These are phyloP conservation scores for Fusarium lateritium DNA, from an alignment of 2,329 filamentous ascomycete species.

Conservation along the genomic window DNA sequence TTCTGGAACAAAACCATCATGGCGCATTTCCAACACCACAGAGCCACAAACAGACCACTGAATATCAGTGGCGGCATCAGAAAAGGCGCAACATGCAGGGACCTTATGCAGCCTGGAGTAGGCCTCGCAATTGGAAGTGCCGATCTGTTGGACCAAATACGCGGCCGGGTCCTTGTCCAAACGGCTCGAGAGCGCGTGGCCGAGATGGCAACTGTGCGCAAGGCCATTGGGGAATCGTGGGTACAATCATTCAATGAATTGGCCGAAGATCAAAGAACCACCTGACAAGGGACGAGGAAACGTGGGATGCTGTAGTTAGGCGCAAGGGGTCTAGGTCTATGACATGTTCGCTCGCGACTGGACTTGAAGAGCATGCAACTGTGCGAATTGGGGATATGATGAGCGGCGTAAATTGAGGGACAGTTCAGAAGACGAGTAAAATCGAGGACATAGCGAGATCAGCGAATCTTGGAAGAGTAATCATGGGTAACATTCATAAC, in stretches of 20 bases:
- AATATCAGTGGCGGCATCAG: constrained; percentile 79
- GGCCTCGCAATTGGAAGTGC: constrained; percentile 20
- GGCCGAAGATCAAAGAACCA: constrained; percentile 17
- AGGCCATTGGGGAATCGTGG: constrained; percentile 41
- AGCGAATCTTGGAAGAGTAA: background rate
- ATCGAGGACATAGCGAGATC: background rate
- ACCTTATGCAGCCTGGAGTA: constrained; percentile 37
- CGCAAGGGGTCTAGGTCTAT: constrained; percentile 35
- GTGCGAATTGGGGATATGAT: constrained; percentile 37
- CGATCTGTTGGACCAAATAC: constrained; percentile 26
- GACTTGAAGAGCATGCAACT: constrained; percentile 41
- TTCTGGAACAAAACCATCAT: constrained; percentile 86
- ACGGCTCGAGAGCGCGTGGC: constrained; percentile 37
- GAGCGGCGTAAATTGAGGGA: constrained; percentile 24
- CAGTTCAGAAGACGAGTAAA: background rate
- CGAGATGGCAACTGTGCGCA: constrained; percentile 43
- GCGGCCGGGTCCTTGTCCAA: constrained; percentile 20
- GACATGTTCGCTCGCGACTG: constrained; percentile 53
- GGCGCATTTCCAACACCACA: constrained; percentile 78
- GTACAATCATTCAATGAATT: constrained; percentile 22
- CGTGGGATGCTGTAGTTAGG: constrained; percentile 38
- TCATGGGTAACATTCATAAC: background rate
- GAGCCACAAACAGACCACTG: constrained; percentile 71
- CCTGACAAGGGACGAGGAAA: constrained; percentile 33
- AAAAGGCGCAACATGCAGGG: constrained; percentile 55